Conservation (phyloP, 768 basidiomycete species). For the Cyathus striatus region DNA sequence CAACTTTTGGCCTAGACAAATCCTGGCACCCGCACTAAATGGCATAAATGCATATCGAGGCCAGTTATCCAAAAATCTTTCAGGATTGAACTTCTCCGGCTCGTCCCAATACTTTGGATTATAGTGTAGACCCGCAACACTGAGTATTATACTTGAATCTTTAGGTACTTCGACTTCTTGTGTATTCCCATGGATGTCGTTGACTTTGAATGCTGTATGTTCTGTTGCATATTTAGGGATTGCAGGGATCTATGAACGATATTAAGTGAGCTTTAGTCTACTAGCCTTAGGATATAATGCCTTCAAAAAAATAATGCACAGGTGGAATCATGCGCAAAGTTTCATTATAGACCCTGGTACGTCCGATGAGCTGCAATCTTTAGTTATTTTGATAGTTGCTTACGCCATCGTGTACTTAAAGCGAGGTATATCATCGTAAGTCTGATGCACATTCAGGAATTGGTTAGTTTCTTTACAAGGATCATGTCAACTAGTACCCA, state of each 20-base stretch:
- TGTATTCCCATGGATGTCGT: constrained; percentile 31
- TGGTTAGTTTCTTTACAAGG: neutral
- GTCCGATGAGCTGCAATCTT: neutral
- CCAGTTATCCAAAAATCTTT: constrained; percentile 39
- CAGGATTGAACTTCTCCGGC: constrained; percentile 36
- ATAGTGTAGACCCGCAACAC: constrained; percentile 39
- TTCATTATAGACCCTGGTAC: constrained; percentile 49
- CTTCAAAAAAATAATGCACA: too few relatives aligned
- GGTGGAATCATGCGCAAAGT: constrained; percentile 44
- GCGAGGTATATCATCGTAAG: constrained; percentile 34
- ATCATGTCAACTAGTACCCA: too few relatives aligned
- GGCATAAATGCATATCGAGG: constrained; percentile 43
- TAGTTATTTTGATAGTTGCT: neutral
- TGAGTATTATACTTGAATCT: constrained; percentile 27
- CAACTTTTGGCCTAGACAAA: constrained; percentile 34
- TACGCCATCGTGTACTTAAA: constrained; percentile 35
- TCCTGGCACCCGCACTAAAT: constrained; percentile 38
- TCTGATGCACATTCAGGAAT: constrained; percentile 12
- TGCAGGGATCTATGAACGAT: constrained; percentile 24
- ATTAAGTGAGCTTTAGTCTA: too few relatives aligned
- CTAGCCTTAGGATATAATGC: too few relatives aligned
- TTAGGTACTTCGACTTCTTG: constrained; percentile 35
- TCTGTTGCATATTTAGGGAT: constrained; percentile 42
- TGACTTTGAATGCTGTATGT: constrained; percentile 34
- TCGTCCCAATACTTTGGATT: constrained; percentile 56